These are phyloP conservation scores for Apophysomyces variabilis DNA, from an alignment of 371 early-diverging fungal species.

Conservation along the genomic window DNA sequence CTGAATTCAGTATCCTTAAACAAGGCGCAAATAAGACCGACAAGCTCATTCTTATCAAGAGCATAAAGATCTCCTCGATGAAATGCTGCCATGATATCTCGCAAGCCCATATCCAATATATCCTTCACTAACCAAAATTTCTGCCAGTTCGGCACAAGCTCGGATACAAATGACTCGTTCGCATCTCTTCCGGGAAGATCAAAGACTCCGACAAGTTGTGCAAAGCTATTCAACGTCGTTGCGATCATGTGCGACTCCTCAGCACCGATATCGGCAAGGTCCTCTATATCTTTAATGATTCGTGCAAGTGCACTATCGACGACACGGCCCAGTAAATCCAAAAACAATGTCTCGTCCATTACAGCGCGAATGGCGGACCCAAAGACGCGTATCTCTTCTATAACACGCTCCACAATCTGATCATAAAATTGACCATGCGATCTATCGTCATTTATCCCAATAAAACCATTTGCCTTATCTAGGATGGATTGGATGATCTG, in stretches of 20 bases:
- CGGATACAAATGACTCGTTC: slow-evolving; percentile 31
- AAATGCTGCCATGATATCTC: slow-evolving; percentile 70
- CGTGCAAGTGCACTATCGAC: slow-evolving; percentile 48
- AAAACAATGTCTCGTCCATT: slow-evolving; percentile 27
- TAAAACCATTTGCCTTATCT: slow-evolving; percentile 56
- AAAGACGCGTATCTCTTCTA: slow-evolving; percentile 50
- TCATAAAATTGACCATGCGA: slow-evolving; percentile 52
- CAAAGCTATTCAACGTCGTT: slow-evolving; percentile 49
- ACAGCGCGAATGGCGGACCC: slow-evolving; percentile 42
- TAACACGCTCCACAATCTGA: slow-evolving; percentile 51
- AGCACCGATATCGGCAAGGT: slow-evolving; percentile 68
- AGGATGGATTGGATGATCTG: slow-evolving; percentile 25
- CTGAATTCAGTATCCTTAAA: slow-evolving; percentile 77
- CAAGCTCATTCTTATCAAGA: slow-evolving; percentile 64
- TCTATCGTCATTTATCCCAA: slow-evolving; percentile 47
- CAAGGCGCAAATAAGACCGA: slow-evolving; percentile 62
- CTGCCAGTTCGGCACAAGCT: slow-evolving; percentile 57
- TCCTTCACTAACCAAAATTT: slow-evolving; percentile 65
- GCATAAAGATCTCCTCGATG: slow-evolving; percentile 57
- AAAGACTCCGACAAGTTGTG: slow-evolving; percentile 58
- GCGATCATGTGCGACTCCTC: slow-evolving; percentile 71
- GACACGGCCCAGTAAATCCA: slow-evolving; percentile 49
- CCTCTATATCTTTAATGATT: slow-evolving; percentile 60
- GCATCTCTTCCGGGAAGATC: slow-evolving; percentile 50
- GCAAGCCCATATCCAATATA: slow-evolving; percentile 70